Conservation (phyloP, 352 stramenopile species). For the Pythium insidiosum region DNA sequence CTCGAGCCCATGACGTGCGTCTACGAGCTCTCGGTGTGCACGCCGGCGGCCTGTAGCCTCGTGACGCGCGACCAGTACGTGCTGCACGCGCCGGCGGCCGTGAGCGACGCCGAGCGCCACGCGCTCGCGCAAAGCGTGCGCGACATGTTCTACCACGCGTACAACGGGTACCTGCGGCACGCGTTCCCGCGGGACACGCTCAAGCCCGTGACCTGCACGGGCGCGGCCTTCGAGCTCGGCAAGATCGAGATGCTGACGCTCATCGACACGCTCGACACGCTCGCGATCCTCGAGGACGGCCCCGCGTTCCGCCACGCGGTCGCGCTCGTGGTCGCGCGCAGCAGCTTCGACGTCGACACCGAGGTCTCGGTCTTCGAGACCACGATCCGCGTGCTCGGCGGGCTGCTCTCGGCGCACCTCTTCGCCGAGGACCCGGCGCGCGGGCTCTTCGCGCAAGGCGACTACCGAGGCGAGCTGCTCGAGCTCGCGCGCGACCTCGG, state of each 20-base stretch:
- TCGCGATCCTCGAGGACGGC: slow-evolving; percentile 78
- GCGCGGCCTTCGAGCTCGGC: slow-evolving; percentile 67
- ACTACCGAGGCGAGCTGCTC: slow-evolving; percentile 92
- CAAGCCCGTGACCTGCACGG: slow-evolving; percentile 55
- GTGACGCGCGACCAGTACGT: slow-evolving; percentile 69
- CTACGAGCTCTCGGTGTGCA: slow-evolving; percentile 67
- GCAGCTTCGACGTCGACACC: slow-evolving; percentile 79
- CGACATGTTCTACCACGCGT: slow-evolving; percentile 89
- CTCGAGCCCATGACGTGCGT: slow-evolving; percentile 39
- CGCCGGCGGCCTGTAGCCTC: slow-evolving; percentile 58
- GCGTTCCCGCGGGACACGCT: slow-evolving; percentile 82
- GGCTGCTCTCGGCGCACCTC: slow-evolving; percentile 86
- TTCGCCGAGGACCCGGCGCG: slow-evolving; percentile 56
- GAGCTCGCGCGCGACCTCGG: slow-evolving; percentile 92
- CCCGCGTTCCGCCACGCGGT: slow-evolving; percentile 70
- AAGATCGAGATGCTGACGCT: slow-evolving; percentile 84
- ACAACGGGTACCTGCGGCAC: slow-evolving; percentile 76
- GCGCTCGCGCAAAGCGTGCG: slow-evolving; percentile 56
- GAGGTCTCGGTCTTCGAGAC: slow-evolving; percentile 92
- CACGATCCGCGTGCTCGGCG: slow-evolving; percentile 89
- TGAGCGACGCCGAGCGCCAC: slow-evolving; percentile 47
- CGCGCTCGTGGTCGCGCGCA: slow-evolving; percentile 38
- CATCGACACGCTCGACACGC: slow-evolving; percentile 88
- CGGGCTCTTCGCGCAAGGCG: slow-evolving; percentile 39
- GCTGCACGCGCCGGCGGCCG: slow-evolving; percentile 29